These are phyloP conservation scores for Goffeauzyma gilvescens DNA, from an alignment of 768 basidiomycete species.

Conservation along the genomic window DNA sequence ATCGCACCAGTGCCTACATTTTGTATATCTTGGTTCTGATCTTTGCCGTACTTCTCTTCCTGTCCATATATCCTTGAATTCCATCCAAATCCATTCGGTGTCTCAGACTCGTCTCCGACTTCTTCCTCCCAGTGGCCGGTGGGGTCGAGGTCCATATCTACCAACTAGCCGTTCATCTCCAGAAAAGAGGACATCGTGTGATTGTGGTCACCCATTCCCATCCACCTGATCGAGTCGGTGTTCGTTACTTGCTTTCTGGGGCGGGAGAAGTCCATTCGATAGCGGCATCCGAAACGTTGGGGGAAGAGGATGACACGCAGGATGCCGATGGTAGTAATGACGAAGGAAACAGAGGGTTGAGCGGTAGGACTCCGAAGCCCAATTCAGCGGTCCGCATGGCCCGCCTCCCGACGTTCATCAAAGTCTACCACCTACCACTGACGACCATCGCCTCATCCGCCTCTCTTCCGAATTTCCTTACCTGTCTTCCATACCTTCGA, in stretches of 20 bases:
- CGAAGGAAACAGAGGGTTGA: too few relatives aligned
- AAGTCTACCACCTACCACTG: constrained; percentile 87
- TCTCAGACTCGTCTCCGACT: constrained; percentile 84
- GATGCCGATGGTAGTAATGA: too few relatives aligned
- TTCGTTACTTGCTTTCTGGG: constrained; percentile 69
- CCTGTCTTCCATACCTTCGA: constrained; percentile 76
- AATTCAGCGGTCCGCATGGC: too few relatives aligned
- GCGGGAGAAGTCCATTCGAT: background rate
- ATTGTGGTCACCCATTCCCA: constrained; percentile 89
- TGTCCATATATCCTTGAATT: too few relatives aligned
- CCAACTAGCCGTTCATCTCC: constrained; percentile 66
- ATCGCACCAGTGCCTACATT: too few relatives aligned
- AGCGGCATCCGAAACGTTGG: too few relatives aligned
- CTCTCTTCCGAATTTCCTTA: constrained; percentile 83
- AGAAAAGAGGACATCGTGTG: constrained; percentile 63
- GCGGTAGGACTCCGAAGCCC: too few relatives aligned
- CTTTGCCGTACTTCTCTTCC: too few relatives aligned
- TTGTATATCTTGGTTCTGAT: too few relatives aligned
- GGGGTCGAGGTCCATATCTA: constrained; percentile 96
- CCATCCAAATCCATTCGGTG: too few relatives aligned
- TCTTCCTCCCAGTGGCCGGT: constrained; percentile 83
- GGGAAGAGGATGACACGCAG: too few relatives aligned
- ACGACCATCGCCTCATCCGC: constrained; percentile 66
- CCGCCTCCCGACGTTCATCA: constrained; percentile 37
- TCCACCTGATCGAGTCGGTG: constrained; percentile 61